These are phyloP conservation scores for Buddleja alternifolia DNA, from an alignment of 257 asterid genomes.

Conservation along the genomic window DNA sequence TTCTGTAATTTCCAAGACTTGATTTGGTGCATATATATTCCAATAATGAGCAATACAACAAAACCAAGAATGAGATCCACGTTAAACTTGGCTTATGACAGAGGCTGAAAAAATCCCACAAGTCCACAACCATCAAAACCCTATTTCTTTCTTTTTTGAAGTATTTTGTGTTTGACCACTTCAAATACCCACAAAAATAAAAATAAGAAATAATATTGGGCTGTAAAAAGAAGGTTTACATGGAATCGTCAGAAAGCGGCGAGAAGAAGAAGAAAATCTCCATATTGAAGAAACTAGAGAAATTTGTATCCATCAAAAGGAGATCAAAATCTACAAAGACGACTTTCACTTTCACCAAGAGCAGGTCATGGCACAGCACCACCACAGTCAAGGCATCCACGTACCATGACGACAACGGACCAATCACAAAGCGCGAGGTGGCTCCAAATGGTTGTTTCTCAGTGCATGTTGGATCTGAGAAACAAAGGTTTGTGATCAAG, in stretches of 20 bases:
- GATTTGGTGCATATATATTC: neutral
- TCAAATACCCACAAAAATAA: too few relatives aligned
- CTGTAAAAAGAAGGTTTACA: neutral
- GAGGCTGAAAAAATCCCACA: conserved; percentile 39
- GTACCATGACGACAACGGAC: neutral
- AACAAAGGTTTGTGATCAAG: conserved; percentile 57
- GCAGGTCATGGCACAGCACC: conserved; percentile 35
- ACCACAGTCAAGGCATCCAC: neutral
- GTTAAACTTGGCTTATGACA: conserved; percentile 47
- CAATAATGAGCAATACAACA: conserved; percentile 37
- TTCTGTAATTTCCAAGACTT: too few relatives aligned
- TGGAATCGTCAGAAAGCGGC: conserved; percentile 24
- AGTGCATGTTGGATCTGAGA: conserved; percentile 70
- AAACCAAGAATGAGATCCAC: conserved; percentile 40
- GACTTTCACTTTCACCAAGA: neutral
- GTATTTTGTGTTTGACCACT: neutral
- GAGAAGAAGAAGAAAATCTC: conserved; percentile 33
- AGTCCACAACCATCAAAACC: neutral
- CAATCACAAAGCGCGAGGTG: conserved; percentile 2
- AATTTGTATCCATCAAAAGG: conserved; percentile 10
- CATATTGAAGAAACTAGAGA: conserved; percentile 36
- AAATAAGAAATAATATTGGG: neutral
- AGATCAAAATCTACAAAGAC: neutral
- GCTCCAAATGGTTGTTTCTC: conserved; percentile 58
- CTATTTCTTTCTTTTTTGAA: neutral